Evolutionary conservation across 192 early-diverging fungal species (phyloP), one percentile per base, ranked within the genome.

Genomic region (Backusella macrospora): DNA sequence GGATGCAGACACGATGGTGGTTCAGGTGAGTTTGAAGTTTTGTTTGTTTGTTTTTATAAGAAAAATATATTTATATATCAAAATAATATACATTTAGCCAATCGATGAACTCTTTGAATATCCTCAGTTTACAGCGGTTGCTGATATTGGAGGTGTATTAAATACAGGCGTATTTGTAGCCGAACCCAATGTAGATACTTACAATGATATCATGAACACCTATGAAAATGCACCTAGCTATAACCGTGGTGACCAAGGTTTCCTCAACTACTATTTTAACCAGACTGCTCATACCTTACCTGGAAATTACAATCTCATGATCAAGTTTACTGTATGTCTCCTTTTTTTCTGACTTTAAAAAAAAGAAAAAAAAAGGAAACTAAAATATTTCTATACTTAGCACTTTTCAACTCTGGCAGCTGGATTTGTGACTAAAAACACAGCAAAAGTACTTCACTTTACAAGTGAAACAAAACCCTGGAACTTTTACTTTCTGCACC

Each of bases 231-330:
- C 77, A 5, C 77, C 77, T 45, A 67, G 43, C 26, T 79, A 78
- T 7, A 78, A 78, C 76, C 55, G 39, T 15, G 77, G 77, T 23
- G 77, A 79, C 43, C 77, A 78, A 73, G 77, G 77, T 18, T 78
- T 78, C 29, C 66, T 78, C 12, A 78, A 79, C 62, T 78, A 74
- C 18, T 78, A 78, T 70, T 79, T 78, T 78, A 79, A 63, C 47
- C 40, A 45, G 37, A 29, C 77, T 18, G 69, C 71, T 16, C n/a
- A 46, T n/a, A 44, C 65, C 29, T 62, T 78, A 38, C 76, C 77
- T 9, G 73, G 74, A 34, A 70, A 44, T 13, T 78, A 78, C 78
- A 78, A 78, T 39, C 52, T 76, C 7, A 74, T 78, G 74, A 68
- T 55, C 76, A 78, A 78, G 39, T 62, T 67, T 55, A 69, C 43